phyloP scores from a whole-genome alignment of 352 stramenopile genomes.

The Globisporangium canariense region DNA sequence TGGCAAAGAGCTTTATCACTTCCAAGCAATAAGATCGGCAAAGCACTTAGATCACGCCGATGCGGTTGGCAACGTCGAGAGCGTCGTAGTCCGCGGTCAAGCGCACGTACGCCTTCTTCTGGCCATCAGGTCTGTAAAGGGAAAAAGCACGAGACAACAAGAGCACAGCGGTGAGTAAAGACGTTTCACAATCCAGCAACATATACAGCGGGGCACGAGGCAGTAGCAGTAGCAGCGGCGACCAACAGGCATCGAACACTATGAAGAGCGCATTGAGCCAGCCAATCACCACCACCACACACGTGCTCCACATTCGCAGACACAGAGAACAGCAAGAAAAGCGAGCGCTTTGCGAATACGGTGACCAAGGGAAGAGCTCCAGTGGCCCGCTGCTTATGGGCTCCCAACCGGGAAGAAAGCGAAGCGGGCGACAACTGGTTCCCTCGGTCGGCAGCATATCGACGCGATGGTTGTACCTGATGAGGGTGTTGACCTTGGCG shows the following conservation, averaged over 20 bases:
- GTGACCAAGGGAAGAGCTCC: constrained; percentile 10
- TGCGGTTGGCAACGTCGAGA: constrained; percentile 99
- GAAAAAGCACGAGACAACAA: constrained; percentile 15
- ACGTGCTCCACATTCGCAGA: constrained; percentile 1
- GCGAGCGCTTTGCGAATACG: constrained; percentile 4
- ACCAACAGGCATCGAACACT: not conserved
- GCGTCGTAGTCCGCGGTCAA: constrained; percentile 99
- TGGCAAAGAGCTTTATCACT: constrained; percentile 57
- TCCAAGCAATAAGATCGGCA: constrained; percentile 24
- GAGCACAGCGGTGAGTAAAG: constrained; percentile 29
- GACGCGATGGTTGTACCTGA: constrained; percentile 93
- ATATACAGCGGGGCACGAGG: constrained; percentile 21
- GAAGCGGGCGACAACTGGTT: constrained; percentile 11
- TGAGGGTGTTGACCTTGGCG: constrained; percentile 99
- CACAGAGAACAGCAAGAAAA: constrained; percentile 9
- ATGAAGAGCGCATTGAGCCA: constrained; percentile 8
- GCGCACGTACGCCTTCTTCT: constrained; percentile 99
- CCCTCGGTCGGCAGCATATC: constrained; percentile 43
- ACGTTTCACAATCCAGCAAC: constrained; percentile 13
- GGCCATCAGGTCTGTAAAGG: constrained; percentile 92
- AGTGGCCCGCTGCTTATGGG: constrained; percentile 7
- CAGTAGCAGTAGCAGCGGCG: constrained; percentile 13
- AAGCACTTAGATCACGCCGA: constrained; percentile 98
- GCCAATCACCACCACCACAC: not conserved
- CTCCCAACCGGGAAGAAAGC: constrained; percentile 15